Conservation (phyloP, 1,139 yeast species). For the Nakaseomyces uthaithaninus region DNA sequence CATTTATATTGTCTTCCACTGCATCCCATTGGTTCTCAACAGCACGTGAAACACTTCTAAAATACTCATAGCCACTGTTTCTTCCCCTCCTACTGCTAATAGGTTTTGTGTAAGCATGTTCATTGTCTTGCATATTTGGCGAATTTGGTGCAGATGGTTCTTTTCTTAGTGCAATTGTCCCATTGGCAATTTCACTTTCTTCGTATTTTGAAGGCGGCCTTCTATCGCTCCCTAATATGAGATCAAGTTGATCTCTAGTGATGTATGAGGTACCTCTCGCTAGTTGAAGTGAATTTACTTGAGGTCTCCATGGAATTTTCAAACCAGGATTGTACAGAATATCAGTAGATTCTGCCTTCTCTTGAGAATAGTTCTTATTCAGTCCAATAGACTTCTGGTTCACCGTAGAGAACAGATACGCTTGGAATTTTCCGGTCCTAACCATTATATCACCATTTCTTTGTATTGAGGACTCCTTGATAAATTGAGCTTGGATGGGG, state of each 20-base stretch:
- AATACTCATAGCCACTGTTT: slow-evolving; percentile 34
- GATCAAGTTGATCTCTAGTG: slow-evolving; percentile 49
- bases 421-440: slow-evolving; percentile 50
- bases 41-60: slow-evolving; percentile 38
- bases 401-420: slow-evolving; percentile 44
- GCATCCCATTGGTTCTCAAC: slow-evolving; percentile 47
- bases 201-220: slow-evolving; percentile 46
- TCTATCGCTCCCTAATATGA: slow-evolving; percentile 53
- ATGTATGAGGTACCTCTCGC: slow-evolving; percentile 67
- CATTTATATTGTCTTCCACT: slow-evolving; percentile 49
- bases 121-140: slow-evolving; percentile 11
- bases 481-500: slow-evolving; percentile 35
- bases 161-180: slow-evolving; percentile 38
- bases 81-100: slow-evolving; percentile 33
- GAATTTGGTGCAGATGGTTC: slow-evolving; percentile 15
- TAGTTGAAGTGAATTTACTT: slow-evolving; percentile 76
- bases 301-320: slow-evolving; percentile 70
- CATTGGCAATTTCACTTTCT: slow-evolving; percentile 51
- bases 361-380: slow-evolving; percentile 24
- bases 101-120: slow-evolving; percentile 44
- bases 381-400: slow-evolving; percentile 31
- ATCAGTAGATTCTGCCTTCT: slow-evolving; percentile 33
- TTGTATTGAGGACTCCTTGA: slow-evolving; percentile 43
- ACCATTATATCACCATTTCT: slow-evolving; percentile 68
- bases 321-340: slow-evolving; percentile 51